Evolutionary conservation across 805 yeast species (phyloP), one percentile per base, ranked within the genome.

Genomic region (Wickerhamomyces subpelliculosus): DNA sequence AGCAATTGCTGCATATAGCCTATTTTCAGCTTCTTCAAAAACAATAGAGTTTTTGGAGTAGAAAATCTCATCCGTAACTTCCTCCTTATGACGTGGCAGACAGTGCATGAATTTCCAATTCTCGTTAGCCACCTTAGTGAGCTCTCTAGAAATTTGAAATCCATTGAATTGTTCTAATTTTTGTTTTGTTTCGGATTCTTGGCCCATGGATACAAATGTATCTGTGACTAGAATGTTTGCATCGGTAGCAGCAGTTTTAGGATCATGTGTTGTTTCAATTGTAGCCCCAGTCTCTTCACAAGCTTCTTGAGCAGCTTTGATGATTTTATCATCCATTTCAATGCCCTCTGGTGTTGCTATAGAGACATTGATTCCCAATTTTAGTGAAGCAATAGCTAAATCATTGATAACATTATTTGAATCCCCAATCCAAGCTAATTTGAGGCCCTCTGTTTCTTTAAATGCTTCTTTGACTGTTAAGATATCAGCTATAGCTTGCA

Each of bases 171-270:
- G 89, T 53, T 78, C 68, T 49, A 93, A 67, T 46, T 89, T 84
- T 40, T 70, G 67, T 35, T 59, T 68, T 46, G 78, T 84, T 58
- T 89, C 89, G 5, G 73, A 65, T 61, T 93, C 98, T 67, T 93
- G 89, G 40, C 98, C 98, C 98, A 93, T 93, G 1, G 97, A 90
- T 19, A 93, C 78, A 79, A 95, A 93, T 4, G 98, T 93, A 54
- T 93, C 98, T 13, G 98, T 93, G 32, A 90, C 97, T 26, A 93
- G 61, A 29, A 93, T 70, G 54, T 90, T 76, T 5, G 97, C 87
- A 47, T 71, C 69, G 38, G 70, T 68, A 36, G 87, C 75, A 1
- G 97, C 96, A 20, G 54, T 67, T n/a, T 64, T 52, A 4, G 97
- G 93, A 51, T 85, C 86, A 47, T 85, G 79, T 4, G 81, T 72